These are phyloP conservation scores for Termitomyces bulborhizus DNA, from an alignment of 768 basidiomycete species.

Conservation along the genomic window DNA sequence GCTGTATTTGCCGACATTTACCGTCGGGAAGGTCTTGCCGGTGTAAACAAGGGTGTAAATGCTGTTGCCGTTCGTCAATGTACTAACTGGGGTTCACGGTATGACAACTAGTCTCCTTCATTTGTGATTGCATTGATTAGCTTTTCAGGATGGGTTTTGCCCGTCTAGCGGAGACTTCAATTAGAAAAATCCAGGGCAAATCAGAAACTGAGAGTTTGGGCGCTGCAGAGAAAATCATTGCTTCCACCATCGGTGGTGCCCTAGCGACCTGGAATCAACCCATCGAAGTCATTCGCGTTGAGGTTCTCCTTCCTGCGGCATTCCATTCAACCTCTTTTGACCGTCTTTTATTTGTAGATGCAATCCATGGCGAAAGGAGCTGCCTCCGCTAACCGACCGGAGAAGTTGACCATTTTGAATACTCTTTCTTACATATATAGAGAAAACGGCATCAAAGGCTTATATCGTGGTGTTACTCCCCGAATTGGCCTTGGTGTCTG, in stretches of 20 bases:
- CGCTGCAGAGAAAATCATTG: constrained; percentile 79
- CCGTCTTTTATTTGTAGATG: constrained; percentile 55
- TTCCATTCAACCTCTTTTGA: background rate
- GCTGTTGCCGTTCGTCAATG: constrained; percentile 89
- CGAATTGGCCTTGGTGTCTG: constrained; percentile 94
- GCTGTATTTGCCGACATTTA: constrained; percentile 94
- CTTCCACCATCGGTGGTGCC: constrained; percentile 89
- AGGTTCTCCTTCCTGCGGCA: constrained; percentile 40
- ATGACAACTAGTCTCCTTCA: constrained; percentile 18
- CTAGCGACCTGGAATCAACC: constrained; percentile 99
- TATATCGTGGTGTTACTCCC: constrained; percentile 97
- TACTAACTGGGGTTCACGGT: constrained; percentile 93
- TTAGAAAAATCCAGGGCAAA: constrained; percentile 76
- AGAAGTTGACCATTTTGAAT: constrained; percentile 87
- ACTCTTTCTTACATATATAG: constrained; percentile 93
- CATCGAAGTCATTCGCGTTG: constrained; percentile 95
- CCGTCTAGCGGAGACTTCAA: constrained; percentile 78
- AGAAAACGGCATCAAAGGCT: constrained; percentile 92
- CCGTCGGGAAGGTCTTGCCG: constrained; percentile 85
- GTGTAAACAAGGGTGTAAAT: constrained; percentile 99
- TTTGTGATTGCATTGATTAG: background rate
- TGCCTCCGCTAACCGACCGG: constrained; percentile 75
- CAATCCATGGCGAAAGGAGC: constrained; percentile 93
- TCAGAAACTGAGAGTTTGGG: constrained; percentile 67
- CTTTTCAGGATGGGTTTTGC: constrained; percentile 86